Conservation (phyloP, 257 asterid species). For the Thymus mandschuricus region DNA sequence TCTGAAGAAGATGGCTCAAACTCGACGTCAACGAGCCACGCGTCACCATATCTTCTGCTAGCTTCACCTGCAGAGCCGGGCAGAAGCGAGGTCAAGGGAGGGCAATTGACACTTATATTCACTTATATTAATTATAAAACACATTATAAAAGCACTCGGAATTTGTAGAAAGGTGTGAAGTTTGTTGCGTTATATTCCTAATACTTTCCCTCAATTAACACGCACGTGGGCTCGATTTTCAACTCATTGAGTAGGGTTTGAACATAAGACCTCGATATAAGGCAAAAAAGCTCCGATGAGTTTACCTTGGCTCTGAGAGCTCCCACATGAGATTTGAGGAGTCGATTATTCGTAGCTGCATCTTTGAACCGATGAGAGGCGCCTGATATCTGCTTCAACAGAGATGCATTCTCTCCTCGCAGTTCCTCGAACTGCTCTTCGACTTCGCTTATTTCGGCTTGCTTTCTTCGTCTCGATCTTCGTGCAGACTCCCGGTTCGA, state of each 20-base stretch:
- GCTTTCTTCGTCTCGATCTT: slow-evolving; percentile 82
- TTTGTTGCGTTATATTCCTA: no score
- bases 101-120: no score
- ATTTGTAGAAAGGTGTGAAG: no score
- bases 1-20: slow-evolving; percentile 64
- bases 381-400: slow-evolving; percentile 55
- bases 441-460: slow-evolving; percentile 68
- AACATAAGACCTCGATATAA: no score
- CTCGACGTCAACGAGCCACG: slow-evolving; percentile 71
- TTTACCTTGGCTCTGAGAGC: slow-evolving; percentile 83
- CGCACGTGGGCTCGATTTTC: no score
- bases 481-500: slow-evolving; percentile 84
- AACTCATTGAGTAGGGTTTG: no score
- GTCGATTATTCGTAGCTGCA: slow-evolving; percentile 65
- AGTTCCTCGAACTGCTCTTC: slow-evolving; percentile 72
- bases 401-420: slow-evolving; percentile 55
- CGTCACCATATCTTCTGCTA: slow-evolving; percentile 74
- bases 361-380: slow-evolving; percentile 69
- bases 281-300: no score
- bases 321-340: slow-evolving; percentile 78
- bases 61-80: slow-evolving; percentile 49
- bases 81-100: no score
- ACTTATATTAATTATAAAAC: no score
- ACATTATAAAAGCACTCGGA: no score
- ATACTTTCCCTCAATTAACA: no score